Base-by-base conservation (phyloP, 257 asterid genomes). In the Ligustrum vulgare region DNA sequence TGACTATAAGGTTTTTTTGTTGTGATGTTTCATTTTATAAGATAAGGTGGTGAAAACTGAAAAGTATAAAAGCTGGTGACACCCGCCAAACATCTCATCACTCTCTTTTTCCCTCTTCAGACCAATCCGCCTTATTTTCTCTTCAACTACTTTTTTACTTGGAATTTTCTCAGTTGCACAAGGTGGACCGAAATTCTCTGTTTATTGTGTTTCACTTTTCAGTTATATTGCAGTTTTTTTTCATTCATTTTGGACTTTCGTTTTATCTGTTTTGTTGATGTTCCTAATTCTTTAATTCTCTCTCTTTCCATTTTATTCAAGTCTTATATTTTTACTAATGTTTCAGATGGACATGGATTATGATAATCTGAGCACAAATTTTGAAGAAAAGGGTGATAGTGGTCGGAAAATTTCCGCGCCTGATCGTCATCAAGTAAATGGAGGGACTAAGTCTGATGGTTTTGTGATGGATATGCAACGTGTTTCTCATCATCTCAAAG, bases 381-480 rank as follows among this genome's bases (percentile, higher is more conserved):
- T 74, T 32, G 39, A 41, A 41, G 47, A 41, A 41, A 41, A 41
- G 16, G 47, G 47, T 10, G 15, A 41, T 11, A 15, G 47, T 41
- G 47, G 13, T 41, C 76, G 64, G 5, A 39, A 10, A 39, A 41
- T 41, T 41, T 41, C 15, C 0, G 4, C 11, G 47, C 11, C 47
- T 41, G 47, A 41, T 10, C 47, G 10, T 10, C 47, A 41, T 41
- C 47, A 83, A 66, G 70, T 74, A 1, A 78, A 82, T 43, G 84
- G 76, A 43, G 64, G 16, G 73, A 31, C 69, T 37, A 80, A 83
- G 65, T 54, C 91, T 8, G 91, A 92, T 31, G 82, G 89, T 76
- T 89, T 90, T 79, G 87, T 87, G 67, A 84, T 92, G 70, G 96
- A 93, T 66, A 90, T 91, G 87, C 93, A 90, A 36, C 86, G 89